These are phyloP conservation scores for Mycosphaerella arachidis DNA, from an alignment of 2,329 filamentous ascomycete genomes.

Conservation along the genomic window DNA sequence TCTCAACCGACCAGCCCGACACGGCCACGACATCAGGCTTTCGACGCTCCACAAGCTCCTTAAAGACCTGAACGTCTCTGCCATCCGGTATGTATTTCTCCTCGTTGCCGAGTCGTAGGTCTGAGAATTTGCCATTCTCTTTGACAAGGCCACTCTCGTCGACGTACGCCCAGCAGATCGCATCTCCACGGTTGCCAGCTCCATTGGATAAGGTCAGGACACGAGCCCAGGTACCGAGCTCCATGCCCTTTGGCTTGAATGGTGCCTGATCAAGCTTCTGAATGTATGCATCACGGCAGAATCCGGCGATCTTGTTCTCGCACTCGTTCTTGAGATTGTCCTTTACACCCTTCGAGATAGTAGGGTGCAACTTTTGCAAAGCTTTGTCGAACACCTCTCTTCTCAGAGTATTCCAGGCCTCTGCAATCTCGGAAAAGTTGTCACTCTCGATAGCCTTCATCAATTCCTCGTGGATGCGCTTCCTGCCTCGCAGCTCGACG, in stretches of 20 bases:
- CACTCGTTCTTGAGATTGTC: constrained; percentile 91
- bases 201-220: constrained; percentile 86
- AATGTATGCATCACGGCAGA: constrained; percentile 82
- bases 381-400: constrained; percentile 79
- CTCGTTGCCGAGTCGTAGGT: constrained; percentile 63
- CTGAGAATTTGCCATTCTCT: constrained; percentile 82
- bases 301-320: constrained; percentile 83
- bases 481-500: constrained; percentile 70
- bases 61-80: constrained; percentile 63
- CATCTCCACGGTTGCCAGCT: constrained; percentile 71
- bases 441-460: constrained; percentile 86
- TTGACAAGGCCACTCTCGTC: constrained; percentile 86
- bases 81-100: constrained; percentile 64
- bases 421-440: constrained; percentile 89
- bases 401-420: constrained; percentile 88
- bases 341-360: constrained; percentile 89
- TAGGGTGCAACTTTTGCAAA: constrained; percentile 71
- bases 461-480: constrained; percentile 70
- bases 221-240: constrained; percentile 79
- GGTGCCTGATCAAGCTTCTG: constrained; percentile 91
- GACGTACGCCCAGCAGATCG: constrained; percentile 85
- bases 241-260: constrained; percentile 90
- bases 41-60: constrained; percentile 71
- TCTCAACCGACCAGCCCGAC: constrained; percentile 83
- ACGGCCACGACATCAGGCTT: constrained; percentile 87